Evolutionary conservation across 768 basidiomycete species (phyloP), one percentile per base, ranked within the genome.

Genomic region (Lentinula raphanica): DNA sequence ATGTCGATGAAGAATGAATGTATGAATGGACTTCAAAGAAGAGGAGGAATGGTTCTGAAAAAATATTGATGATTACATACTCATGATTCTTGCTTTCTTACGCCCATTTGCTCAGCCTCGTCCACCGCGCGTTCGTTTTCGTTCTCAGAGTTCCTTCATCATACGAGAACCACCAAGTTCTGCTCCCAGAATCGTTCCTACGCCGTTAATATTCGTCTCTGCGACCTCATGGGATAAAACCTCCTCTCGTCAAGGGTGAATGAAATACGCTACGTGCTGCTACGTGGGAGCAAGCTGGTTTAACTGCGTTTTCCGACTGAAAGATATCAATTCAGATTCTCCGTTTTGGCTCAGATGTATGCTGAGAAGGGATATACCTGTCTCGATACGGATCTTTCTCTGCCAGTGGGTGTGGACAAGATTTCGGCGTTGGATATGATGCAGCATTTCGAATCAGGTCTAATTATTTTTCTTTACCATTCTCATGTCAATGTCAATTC

Each of bases 131-230:
- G 36, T 29, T 7, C 44, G 39, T 19, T 4, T 23, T 45, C 42
- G 27, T 28, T 12, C 54, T 32, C 25, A 29, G 21, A 25, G 51
- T 15, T 71, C 72, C 42, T 73, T 73, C 31, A 62, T 76, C 21
- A 36, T 79, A 17, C 72, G 72, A 23, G 60, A 57, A 29, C 80
- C 81, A 23, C 64, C 79, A 1, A 39, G 64, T 8, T 71, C 66
- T 61, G 76, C 79, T 11, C 76, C 76, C 23, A 70, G 82, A 40
- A 72, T 79, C 62, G 76, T 71, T 8, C 80, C 82, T 6, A 83
- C 81, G 4, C 82, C 82, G 11, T 67, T 84, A 19, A 74, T 81
- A 0, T 82, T 84, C 58, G 73, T 82, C 36, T 81, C 81, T 13
- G 72, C 79, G 0, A 70, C 69, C n/a, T 54, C 63, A 28, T 80